A percentile compares a stretch with the other conserved stretches of the same genome.
Evolutionary conservation across 495 filamentous ascomycete genomes (phyloP).

Genomic region (Penicilliopsis zonata): DNA sequence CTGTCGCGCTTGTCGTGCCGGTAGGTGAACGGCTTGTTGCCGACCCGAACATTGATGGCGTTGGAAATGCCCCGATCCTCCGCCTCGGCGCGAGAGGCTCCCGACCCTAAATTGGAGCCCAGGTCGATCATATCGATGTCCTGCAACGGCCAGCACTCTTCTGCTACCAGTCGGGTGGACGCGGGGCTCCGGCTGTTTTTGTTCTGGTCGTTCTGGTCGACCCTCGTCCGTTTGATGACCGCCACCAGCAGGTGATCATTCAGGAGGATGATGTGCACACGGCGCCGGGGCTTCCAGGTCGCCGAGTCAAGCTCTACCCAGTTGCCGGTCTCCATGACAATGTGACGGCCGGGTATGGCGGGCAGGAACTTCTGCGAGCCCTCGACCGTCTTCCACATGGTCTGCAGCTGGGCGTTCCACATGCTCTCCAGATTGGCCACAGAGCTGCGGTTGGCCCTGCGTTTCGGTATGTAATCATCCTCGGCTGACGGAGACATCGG

Average conservation of each 20-base stretch:
- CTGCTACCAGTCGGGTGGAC: slow-evolving; percentile 72
- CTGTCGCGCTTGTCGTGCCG: slow-evolving; percentile 63
- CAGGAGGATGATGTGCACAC: slow-evolving; percentile 80
- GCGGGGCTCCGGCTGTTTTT: slow-evolving; percentile 46
- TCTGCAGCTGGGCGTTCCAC: slow-evolving; percentile 73
- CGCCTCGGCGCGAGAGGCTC: slow-evolving; percentile 39
- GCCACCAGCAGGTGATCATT: slow-evolving; percentile 94
- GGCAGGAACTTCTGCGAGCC: slow-evolving; percentile 95
- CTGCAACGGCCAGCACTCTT: slow-evolving; percentile 86
- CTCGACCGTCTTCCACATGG: slow-evolving; percentile 89
- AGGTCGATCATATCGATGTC: slow-evolving; percentile 93
- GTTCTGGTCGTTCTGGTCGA: slow-evolving; percentile 45
- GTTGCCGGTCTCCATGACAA: slow-evolving; percentile 74
- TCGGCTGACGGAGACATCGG: slow-evolving; percentile 32
- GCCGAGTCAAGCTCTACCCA: slow-evolving; percentile 97
- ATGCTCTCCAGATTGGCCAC: slow-evolving; percentile 93
- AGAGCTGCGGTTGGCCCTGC: slow-evolving; percentile 37
- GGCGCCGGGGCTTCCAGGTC: slow-evolving; percentile 79
- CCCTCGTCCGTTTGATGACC: slow-evolving; percentile 77
- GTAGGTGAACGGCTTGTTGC: slow-evolving; percentile 87
- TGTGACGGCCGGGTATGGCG: slow-evolving; percentile 79
- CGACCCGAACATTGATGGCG: slow-evolving; percentile 83
- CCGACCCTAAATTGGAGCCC: slow-evolving; percentile 45
- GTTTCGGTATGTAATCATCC: slow-evolving; percentile 36
- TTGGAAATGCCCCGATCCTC: slow-evolving; percentile 60